Conservation (phyloP, 345 rosid genomes). For the Eucalyptus regnans region DNA sequence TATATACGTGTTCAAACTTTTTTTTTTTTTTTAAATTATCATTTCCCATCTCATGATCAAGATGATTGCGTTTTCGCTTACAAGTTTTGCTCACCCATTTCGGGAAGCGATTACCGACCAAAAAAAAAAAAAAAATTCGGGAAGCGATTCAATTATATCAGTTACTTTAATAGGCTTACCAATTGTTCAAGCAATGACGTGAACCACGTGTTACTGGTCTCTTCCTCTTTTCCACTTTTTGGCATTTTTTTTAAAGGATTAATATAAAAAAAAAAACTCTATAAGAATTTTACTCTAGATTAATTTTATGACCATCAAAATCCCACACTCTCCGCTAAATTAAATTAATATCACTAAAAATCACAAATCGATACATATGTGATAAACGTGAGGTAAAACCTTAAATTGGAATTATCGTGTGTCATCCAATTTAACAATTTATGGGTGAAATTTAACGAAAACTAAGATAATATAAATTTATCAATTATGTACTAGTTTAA, state of each 20-base stretch:
- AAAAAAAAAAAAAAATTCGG: not conserved
- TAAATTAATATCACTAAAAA: fast-evolving
- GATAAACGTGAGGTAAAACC: fast-evolving
- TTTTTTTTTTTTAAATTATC: not conserved
- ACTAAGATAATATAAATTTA: too few species aligned
- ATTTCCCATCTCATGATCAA: not conserved
- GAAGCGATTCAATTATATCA: not conserved
- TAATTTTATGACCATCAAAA: too few species aligned
- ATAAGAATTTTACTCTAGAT: too few species aligned
- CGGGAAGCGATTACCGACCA: not conserved
- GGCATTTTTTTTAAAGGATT: too few species aligned
- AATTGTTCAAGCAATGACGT: not conserved
- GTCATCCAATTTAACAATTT: not conserved
- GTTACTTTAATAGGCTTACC: not conserved
- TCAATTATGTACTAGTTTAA: fast-evolving
- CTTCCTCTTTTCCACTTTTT: not conserved
- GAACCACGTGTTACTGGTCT: not conserved
- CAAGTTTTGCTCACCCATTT: not conserved
- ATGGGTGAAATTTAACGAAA: fast-evolving
- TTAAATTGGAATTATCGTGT: fast-evolving
- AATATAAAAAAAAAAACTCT: too few species aligned
- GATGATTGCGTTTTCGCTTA: not conserved
- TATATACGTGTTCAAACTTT: too few species aligned
- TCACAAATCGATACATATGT: too few species aligned
- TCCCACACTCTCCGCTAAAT: fast-evolving